Evolutionary conservation across 345 rosid species (phyloP).

Genomic region (Ailanthus altissimus): DNA sequence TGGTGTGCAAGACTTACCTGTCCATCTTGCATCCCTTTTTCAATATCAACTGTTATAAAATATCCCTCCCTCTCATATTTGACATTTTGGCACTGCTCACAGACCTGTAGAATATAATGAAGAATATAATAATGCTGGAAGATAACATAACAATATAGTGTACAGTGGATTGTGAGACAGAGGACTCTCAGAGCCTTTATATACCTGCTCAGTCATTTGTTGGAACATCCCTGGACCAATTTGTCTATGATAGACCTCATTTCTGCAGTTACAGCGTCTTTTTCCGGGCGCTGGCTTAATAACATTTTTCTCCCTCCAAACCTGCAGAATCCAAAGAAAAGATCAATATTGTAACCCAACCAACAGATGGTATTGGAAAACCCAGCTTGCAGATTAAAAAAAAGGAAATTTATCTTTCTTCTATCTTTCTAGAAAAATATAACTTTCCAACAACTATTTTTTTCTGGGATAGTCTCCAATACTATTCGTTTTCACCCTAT

Average conservation of each 20-base stretch:
- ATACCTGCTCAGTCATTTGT: conserved; percentile 98
- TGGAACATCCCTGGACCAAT: conserved; percentile 99
- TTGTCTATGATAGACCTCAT: conserved; percentile 96
- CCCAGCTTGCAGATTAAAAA: not conserved
- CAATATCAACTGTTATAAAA: conserved; percentile 91
- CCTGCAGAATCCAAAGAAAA: conserved; percentile 42
- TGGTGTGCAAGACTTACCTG: conserved; percentile 55
- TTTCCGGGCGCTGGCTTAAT: conserved; percentile 96
- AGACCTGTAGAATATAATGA: conserved; percentile 58
- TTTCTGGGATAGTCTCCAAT: no score
- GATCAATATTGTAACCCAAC: not conserved
- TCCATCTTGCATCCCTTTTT: conserved; percentile 99
- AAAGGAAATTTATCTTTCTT: not conserved
- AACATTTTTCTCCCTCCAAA: conserved; percentile 96
- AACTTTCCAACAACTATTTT: not conserved
- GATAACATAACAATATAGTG: not conserved
- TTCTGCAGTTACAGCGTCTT: conserved; percentile 93
- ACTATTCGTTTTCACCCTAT: not conserved
- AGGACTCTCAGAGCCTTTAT: not conserved
- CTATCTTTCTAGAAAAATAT: not conserved
- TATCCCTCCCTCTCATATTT: conserved; percentile 87
- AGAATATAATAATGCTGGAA: conserved; percentile 9
- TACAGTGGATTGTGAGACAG: not conserved
- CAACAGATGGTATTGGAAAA: not conserved
- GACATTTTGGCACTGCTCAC: conserved; percentile 96